Conservation (phyloP, 1,139 yeast species). For the Hyphopichia burtonii region DNA sequence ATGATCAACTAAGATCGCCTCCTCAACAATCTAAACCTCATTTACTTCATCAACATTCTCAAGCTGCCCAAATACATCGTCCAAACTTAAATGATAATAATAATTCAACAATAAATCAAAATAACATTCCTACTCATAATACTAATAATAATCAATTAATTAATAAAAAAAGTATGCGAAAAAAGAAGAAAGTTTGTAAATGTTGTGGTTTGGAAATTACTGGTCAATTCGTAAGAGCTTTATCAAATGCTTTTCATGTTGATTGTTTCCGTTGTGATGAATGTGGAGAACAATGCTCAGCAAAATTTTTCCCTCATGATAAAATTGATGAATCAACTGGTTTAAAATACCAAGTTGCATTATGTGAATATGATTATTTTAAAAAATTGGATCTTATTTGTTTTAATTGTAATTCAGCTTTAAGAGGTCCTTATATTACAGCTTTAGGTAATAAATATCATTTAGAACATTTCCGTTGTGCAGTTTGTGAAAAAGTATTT, state of each 20-base stretch:
- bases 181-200: conserved; percentile 48
- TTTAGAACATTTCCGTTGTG: conserved; percentile 92
- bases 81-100: not conserved
- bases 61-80: conserved; percentile 11
- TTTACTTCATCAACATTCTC: conserved; percentile 11
- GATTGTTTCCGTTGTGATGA: conserved; percentile 85
- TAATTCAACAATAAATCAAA: not conserved
- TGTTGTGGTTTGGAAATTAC: conserved; percentile 66
- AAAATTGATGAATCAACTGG: conserved; percentile 34
- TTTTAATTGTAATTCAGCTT: conserved; percentile 76
- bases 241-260: conserved; percentile 77
- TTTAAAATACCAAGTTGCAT: conserved; percentile 53
- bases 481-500: conserved; percentile 82
- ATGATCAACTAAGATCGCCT: not conserved
- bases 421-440: conserved; percentile 91
- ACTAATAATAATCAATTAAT: conserved; percentile 2
- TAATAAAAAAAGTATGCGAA: conserved; percentile 16
- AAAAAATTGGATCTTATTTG: conserved; percentile 81
- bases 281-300: conserved; percentile 73
- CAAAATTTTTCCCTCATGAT: conserved; percentile 67
- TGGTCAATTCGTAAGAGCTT: conserved; percentile 84
- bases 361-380: conserved; percentile 93
- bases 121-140: too few relatives aligned
- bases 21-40: conserved; percentile 1
- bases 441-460: conserved; percentile 93